These are phyloP conservation scores for Emiliania huxleyi DNA, from an alignment of 78 protist species.

Conservation along the genomic window DNA sequence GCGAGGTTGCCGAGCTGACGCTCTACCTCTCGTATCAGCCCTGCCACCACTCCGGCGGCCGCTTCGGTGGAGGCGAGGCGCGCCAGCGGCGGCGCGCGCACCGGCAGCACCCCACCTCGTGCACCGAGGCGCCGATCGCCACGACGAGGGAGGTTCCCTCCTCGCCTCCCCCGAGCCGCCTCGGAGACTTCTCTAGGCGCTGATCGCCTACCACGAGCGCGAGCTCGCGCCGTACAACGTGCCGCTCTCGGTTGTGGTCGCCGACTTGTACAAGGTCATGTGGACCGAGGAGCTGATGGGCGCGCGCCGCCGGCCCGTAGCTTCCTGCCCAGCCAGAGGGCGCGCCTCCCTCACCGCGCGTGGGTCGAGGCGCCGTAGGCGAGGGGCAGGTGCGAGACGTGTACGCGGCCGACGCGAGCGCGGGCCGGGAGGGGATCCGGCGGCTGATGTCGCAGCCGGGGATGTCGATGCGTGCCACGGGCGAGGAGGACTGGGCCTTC, in stretches of 20 bases:
- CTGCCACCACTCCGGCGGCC: constrained; percentile 2
- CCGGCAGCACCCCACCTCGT: background rate
- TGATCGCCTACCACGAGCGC: background rate
- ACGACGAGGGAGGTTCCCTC: too few relatives aligned
- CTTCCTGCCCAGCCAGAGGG: too few relatives aligned
- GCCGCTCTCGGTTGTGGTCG: background rate
- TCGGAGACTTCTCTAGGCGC: too few relatives aligned
- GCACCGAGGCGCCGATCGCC: background rate
- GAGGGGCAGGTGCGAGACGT: background rate
- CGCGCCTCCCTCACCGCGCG: too few relatives aligned
- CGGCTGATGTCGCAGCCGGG: background rate
- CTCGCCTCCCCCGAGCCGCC: too few relatives aligned
- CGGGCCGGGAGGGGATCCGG: background rate
- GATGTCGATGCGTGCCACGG: background rate
- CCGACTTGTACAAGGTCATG: background rate
- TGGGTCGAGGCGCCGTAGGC: background rate
- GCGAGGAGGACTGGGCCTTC: background rate
- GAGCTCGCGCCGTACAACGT: background rate
- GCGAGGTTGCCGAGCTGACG: background rate
- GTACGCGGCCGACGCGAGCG: background rate
- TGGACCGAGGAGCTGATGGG: background rate
- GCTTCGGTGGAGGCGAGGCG: background rate
- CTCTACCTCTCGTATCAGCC: background rate
- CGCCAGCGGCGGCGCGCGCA: background rate
- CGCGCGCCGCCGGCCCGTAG: too few relatives aligned